Evolutionary conservation across 306 rosid species (phyloP).

Genomic region (Dalbergia cochinchinensis): DNA sequence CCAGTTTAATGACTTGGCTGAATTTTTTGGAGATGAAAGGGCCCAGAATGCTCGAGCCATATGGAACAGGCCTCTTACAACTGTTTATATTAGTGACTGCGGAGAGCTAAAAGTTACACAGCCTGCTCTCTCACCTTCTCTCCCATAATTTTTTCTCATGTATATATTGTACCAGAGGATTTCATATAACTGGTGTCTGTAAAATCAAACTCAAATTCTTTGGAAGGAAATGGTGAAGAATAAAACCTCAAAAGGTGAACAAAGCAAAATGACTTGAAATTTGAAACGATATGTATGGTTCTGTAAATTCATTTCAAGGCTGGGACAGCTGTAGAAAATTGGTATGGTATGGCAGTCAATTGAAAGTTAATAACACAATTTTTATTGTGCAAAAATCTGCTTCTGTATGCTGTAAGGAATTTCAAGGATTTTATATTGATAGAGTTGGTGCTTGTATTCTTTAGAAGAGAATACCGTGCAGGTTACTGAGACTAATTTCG

Average conservation of each 20-base stretch:
- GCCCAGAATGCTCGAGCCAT: slow-evolving; percentile 85
- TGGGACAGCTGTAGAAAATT: no score
- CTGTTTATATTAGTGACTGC: slow-evolving; percentile 84
- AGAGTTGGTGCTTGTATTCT: no score
- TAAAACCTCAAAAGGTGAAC: slow-evolving; percentile 3
- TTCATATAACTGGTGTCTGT: slow-evolving; percentile 46
- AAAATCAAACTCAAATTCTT: slow-evolving; percentile 46
- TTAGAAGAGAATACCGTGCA: no score
- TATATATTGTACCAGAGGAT: slow-evolving; percentile 35
- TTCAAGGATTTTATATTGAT: no score
- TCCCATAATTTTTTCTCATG: slow-evolving; percentile 59
- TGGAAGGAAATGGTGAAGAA: slow-evolving; percentile 19
- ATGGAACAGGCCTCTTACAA: slow-evolving; percentile 86
- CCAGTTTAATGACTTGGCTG: slow-evolving; percentile 88
- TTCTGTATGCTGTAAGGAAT: no score
- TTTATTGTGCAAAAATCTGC: no score
- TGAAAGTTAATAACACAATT: no score
- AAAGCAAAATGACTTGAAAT: slow-evolving; percentile 13
- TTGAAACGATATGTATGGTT: background rate
- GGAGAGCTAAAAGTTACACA: slow-evolving; percentile 88
- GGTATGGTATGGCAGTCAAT: no score
- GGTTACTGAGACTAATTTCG: no score
- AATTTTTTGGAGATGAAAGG: slow-evolving; percentile 86
- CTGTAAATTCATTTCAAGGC: no score
- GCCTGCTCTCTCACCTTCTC: slow-evolving; percentile 84